Evolutionary conservation across 495 filamentous ascomycete genomes (phyloP).

Genomic region (Cryomyces antarcticus): DNA sequence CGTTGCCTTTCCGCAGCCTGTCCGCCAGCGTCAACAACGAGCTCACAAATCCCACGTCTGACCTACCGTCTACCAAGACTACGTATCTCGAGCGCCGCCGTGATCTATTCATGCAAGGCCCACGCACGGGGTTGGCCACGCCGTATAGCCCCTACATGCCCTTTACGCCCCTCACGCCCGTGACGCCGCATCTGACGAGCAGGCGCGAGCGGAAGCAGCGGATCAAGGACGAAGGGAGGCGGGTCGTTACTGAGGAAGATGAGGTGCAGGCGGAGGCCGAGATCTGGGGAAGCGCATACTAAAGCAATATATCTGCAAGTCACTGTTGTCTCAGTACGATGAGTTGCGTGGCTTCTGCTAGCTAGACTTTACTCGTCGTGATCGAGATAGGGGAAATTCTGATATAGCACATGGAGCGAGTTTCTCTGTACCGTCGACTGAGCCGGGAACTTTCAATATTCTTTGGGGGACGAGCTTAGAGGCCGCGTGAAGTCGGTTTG

Average conservation of each 20-base stretch:
- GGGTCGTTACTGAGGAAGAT: slow-evolving; percentile 30
- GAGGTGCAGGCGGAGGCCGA: slow-evolving; percentile 33
- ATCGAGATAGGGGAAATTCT: no score
- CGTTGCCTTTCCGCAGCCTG: neutral
- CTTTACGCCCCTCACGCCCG: slow-evolving; percentile 67
- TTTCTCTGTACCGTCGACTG: no score
- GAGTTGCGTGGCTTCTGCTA: no score
- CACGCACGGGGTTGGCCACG: slow-evolving; percentile 29
- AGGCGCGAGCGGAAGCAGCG: slow-evolving; percentile 51
- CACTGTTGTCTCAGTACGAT: no score
- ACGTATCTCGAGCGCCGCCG: slow-evolving; percentile 33
- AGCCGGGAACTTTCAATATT: no score
- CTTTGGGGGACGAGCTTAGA: no score
- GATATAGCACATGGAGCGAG: no score
- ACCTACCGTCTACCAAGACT: slow-evolving; percentile 7
- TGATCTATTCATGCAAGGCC: slow-evolving; percentile 14
- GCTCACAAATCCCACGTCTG: no score
- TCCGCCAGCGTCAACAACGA: neutral
- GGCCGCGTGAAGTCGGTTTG: no score
- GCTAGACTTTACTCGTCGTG: no score
- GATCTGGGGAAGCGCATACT: slow-evolving; percentile 31
- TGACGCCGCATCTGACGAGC: slow-evolving; percentile 59
- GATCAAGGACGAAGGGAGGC: slow-evolving; percentile 39
- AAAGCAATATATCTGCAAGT: neutral
- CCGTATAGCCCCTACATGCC: slow-evolving; percentile 90